Base-by-base conservation (phyloP, 164 flowering plant species). In the Platanus orientalis region DNA sequence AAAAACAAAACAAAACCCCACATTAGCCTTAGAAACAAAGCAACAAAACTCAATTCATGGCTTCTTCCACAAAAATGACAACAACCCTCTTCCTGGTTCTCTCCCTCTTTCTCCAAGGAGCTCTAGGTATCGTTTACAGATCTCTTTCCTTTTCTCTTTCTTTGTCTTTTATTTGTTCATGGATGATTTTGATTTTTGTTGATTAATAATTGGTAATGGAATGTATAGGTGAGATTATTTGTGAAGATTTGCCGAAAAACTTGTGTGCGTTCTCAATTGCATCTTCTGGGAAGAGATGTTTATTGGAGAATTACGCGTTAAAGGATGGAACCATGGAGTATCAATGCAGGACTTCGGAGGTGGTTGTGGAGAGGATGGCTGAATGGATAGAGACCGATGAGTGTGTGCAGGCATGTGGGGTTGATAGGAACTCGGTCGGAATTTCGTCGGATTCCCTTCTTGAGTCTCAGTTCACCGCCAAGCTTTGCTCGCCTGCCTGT, bases 271-370 rank as follows among this genome's bases (percentile, higher is more conserved):
- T 66, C 44, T 63, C 80, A 0, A 55, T 73, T 10, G 52, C 80
- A 17, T 56, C 74, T 1, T 66, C 74, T 7, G 77, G 80, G 10
- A 70, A 70, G 58, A 16, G 77, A 36, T 78, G 81, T 52, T 17
- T 76, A 40, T 52, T 79, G 34, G 82, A 78, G 69, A 75, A 57
- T 1, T 57, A 29, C 40, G 54, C 53, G 30, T 17, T 63, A 1
- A 48, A 44, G 3, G 47, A 42, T 17, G 72, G 66, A n/a, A 40
- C 10, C 2, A 13, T 19, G 30, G 57, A 65, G 24, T 58, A 52
- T 54, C 77, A 75, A 29, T 75, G 81, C 69, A 75, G 68, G 71
- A 75, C 79, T 9, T 78, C 81, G 0, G 71, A 73, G 20, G 76
- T 75, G 17, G 13, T 39, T 4, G 77, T 68, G 0, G 53, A 36